Conservation (phyloP, 129 eudicot genomes). For the Saposhnikovia divaricata region DNA sequence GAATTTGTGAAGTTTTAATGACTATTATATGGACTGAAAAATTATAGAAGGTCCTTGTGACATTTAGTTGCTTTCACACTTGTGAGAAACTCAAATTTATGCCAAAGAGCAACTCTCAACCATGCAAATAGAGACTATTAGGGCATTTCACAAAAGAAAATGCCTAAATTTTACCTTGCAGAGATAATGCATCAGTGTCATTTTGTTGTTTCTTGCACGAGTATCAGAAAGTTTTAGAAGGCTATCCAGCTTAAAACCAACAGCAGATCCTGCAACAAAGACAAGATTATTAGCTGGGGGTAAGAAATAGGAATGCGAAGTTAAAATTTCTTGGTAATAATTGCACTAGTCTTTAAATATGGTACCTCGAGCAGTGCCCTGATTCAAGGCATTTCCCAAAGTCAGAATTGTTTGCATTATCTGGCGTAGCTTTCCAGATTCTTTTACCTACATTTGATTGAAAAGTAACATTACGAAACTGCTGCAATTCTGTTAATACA, state of each 20-base stretch:
- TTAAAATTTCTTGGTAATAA: neutral
- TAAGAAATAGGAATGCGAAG: constrained; percentile 1
- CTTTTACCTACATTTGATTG: constrained; percentile 54
- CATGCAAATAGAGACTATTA: neutral
- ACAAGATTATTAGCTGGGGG: constrained; percentile 2
- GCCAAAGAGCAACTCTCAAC: neutral
- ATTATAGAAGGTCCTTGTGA: neutral
- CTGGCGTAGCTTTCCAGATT: constrained; percentile 75
- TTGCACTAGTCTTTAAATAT: neutral
- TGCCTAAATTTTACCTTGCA: constrained; percentile 56
- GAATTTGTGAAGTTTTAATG: neutral
- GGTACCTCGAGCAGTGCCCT: constrained; percentile 95
- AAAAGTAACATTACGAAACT: neutral
- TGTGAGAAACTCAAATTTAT: neutral
- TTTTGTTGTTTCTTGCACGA: constrained; percentile 93
- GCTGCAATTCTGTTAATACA: neutral
- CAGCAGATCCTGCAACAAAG: constrained; percentile 70
- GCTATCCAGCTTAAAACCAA: constrained; percentile 93
- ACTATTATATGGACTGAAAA: neutral
- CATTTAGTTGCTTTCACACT: neutral
- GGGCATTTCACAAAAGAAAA: neutral
- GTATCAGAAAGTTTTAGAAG: constrained; percentile 92
- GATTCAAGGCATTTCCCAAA: constrained; percentile 91
- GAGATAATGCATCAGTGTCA: constrained; percentile 95
- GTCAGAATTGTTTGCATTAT: constrained; percentile 96